These are phyloP conservation scores for Areca catechu DNA, from an alignment of 176 grass and related monocot species.

Conservation along the genomic window DNA sequence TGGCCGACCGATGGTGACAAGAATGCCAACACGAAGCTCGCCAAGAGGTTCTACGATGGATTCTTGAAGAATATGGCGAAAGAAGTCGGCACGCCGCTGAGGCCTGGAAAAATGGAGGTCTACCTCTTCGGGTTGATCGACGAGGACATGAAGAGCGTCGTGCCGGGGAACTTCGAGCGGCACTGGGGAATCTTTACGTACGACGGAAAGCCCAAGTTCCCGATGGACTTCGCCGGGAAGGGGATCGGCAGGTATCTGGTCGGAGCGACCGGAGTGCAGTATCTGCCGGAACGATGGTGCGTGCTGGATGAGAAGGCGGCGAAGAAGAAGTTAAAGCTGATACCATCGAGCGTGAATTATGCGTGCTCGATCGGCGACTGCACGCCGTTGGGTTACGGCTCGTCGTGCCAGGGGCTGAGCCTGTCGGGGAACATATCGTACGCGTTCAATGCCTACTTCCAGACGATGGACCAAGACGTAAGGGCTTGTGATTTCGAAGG, in stretches of 20 bases:
- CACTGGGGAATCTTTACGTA: constrained; percentile 13
- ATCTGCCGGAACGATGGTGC: constrained; percentile 5
- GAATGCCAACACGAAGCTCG: constrained; percentile 33
- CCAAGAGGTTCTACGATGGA: constrained; percentile 8
- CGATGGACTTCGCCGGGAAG: constrained; percentile 8
- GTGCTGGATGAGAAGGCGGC: not conserved
- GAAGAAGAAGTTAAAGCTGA: not conserved
- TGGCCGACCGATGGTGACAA: constrained; percentile 79
- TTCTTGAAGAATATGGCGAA: constrained; percentile 2
- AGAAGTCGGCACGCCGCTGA: constrained; percentile 1
- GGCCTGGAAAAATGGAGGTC: not conserved
- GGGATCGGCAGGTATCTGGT: not conserved
- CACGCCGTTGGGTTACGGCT: constrained; percentile 1
- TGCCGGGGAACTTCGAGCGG: constrained; percentile 13
- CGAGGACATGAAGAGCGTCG: constrained; percentile 11
- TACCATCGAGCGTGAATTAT: not conserved
- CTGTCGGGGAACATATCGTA: not conserved
- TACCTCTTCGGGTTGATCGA: constrained; percentile 11
- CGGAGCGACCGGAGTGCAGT: constrained; percentile 1
- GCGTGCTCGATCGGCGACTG: constrained; percentile 1
- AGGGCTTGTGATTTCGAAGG: constrained; percentile 7
- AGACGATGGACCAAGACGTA: constrained; percentile 12
- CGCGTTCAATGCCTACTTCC: constrained; percentile 17
- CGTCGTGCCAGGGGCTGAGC: constrained; percentile 1
- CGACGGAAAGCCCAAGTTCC: constrained; percentile 8